Evolutionary conservation across 768 basidiomycete species (phyloP).

Genomic region (Lentinula detonsa): DNA sequence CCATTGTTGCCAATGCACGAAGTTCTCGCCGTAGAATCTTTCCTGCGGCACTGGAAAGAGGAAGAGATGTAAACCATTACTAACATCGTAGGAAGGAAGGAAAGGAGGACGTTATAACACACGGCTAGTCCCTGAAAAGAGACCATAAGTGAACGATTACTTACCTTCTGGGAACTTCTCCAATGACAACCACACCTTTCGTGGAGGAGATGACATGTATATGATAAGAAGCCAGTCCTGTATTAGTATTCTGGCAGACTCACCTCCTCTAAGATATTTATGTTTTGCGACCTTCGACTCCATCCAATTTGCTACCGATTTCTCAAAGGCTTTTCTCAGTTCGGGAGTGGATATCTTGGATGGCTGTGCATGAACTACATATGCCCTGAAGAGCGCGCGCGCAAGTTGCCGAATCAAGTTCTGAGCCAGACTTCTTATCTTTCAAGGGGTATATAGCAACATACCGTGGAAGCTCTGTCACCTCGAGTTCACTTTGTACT

Average conservation of each 20-base stretch:
- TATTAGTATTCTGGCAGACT: constrained; percentile 5
- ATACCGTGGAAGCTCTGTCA: constrained; percentile 77
- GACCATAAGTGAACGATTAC: background rate
- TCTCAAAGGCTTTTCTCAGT: constrained; percentile 37
- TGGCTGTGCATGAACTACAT: constrained; percentile 50
- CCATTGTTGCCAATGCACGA: constrained; percentile 54
- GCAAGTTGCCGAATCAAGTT: too few species aligned
- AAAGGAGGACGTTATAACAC: too few species aligned
- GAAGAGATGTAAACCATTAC: too few species aligned
- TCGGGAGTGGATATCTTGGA: constrained; percentile 24
- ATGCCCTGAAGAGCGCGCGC: constrained; percentile 39
- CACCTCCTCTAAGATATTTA: constrained; percentile 73
- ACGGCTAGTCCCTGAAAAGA: too few species aligned
- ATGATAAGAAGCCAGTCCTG: background rate
- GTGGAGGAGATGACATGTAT: too few species aligned
- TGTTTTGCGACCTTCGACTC: constrained; percentile 63
- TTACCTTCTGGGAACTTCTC: constrained; percentile 65
- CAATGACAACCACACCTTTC: constrained; percentile 56
- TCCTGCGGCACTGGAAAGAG: constrained; percentile 59
- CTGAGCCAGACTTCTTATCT: too few species aligned
- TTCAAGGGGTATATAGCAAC: background rate
- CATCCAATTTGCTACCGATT: constrained; percentile 61
- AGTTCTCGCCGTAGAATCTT: constrained; percentile 83
- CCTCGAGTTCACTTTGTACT: constrained; percentile 55
- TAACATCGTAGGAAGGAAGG: too few species aligned